Percentiles rank a stretch among this genome's conserved stretches.
Evolutionary conservation across 768 basidiomycete species (phyloP).

Genomic region (Trametes sanguinea): DNA sequence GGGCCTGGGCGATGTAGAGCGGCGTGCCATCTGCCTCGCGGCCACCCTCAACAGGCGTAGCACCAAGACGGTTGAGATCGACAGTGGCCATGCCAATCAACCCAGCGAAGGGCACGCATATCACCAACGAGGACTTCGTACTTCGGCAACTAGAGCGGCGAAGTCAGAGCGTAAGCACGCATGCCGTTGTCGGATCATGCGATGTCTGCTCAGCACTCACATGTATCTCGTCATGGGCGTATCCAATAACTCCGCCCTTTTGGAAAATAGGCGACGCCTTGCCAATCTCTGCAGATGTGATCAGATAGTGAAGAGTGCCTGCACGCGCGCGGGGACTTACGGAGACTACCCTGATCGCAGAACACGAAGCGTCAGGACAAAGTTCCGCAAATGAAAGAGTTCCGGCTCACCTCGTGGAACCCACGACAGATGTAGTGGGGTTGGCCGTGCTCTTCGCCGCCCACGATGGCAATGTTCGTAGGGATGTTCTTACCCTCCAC

Average conservation of each 20-base stretch:
- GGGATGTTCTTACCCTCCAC: constrained; percentile 63
- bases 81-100: constrained; percentile 48
- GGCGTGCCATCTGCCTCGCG: constrained; percentile 59
- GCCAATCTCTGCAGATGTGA: constrained; percentile 53
- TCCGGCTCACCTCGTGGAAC: constrained; percentile 52
- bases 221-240: constrained; percentile 55
- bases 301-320: constrained; percentile 19
- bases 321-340: constrained; percentile 38
- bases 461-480: constrained; percentile 50
- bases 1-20: constrained; percentile 63
- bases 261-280: constrained; percentile 60
- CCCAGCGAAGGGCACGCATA: constrained; percentile 58
- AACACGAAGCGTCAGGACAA: not conserved
- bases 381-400: not conserved
- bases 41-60: constrained; percentile 67
- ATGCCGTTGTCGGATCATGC: not conserved
- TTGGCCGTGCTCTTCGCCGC: constrained; percentile 55
- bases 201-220: constrained; percentile 37
- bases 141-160: constrained; percentile 47
- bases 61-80: constrained; percentile 45
- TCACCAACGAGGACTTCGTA: constrained; percentile 77
- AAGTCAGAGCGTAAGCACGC: not conserved
- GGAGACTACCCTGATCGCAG: constrained; percentile 48
- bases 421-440: constrained; percentile 60
- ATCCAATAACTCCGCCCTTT: constrained; percentile 68